Conservation (phyloP, 1,139 yeast species). For the Kodamaea arcana region DNA sequence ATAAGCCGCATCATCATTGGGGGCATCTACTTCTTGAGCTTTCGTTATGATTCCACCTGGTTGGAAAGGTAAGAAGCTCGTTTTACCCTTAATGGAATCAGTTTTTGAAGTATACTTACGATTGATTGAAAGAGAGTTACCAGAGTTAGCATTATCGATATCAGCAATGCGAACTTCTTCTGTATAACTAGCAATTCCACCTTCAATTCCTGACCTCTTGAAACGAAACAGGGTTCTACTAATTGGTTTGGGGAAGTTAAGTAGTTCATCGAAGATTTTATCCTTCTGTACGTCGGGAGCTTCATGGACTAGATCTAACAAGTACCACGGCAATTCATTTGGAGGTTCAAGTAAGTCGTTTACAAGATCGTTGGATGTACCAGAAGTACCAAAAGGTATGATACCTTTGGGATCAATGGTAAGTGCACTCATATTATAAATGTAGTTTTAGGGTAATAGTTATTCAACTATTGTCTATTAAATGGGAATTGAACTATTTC, state of each 20-base stretch:
- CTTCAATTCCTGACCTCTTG: slow-evolving; percentile 72
- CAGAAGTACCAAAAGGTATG: no score
- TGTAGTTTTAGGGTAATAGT: no score
- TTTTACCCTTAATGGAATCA: slow-evolving; percentile 63
- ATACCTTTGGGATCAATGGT: no score
- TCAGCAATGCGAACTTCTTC: slow-evolving; percentile 58
- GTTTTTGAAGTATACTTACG: slow-evolving; percentile 63
- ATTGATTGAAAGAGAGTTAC: slow-evolving; percentile 68
- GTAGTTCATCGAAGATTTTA: slow-evolving; percentile 36
- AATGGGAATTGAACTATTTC: background rate
- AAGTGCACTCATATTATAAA: no score
- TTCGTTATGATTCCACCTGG: slow-evolving; percentile 74
- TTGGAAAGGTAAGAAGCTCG: slow-evolving; percentile 80
- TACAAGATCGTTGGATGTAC: slow-evolving; percentile 1
- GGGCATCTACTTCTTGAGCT: slow-evolving; percentile 16
- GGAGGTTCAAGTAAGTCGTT: slow-evolving; percentile 44
- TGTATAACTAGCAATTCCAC: slow-evolving; percentile 56
- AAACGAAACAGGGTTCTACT: slow-evolving; percentile 57
- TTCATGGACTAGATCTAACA: slow-evolving; percentile 50
- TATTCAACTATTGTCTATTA: no score
- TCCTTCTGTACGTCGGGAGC: slow-evolving; percentile 34
- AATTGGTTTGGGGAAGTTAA: slow-evolving; percentile 49
- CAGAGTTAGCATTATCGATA: slow-evolving; percentile 51
- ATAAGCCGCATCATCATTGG: slow-evolving; percentile 31
- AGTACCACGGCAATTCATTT: slow-evolving; percentile 52